phyloP scores from a whole-genome alignment of 1,139 yeast species.

The Blastobotrys serpentis region DNA sequence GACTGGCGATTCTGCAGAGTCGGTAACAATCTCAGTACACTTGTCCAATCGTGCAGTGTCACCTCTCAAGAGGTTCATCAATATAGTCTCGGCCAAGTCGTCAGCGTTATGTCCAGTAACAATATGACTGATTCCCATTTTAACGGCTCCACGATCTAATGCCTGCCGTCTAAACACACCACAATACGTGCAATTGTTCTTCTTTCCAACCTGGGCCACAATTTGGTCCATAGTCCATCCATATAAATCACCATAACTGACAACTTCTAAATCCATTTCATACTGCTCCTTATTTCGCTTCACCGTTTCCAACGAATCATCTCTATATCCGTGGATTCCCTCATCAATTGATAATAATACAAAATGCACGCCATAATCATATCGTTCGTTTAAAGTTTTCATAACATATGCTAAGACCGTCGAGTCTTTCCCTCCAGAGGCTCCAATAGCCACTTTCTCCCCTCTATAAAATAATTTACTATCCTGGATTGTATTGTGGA shows the following conservation, averaged over 20 bases:
- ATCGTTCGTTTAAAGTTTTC: slow-evolving; percentile 82
- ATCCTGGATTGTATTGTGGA: slow-evolving; percentile 80
- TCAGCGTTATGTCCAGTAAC: slow-evolving; percentile 99
- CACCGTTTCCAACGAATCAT: slow-evolving; percentile 95
- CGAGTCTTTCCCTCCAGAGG: slow-evolving; percentile 98
- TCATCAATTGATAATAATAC: slow-evolving; percentile 89
- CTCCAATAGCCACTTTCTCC: slow-evolving; percentile 93
- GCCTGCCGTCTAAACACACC: slow-evolving; percentile 98
- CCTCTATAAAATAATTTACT: slow-evolving; percentile 73
- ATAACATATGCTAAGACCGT: slow-evolving; percentile 89
- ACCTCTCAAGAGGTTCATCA: slow-evolving; percentile 94
- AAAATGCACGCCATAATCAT: slow-evolving; percentile 79
- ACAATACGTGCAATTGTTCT: slow-evolving; percentile 96
- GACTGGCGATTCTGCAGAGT: slow-evolving; percentile 52
- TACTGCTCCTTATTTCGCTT: slow-evolving; percentile 89
- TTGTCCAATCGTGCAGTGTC: slow-evolving; percentile 89
- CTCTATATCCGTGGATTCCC: slow-evolving; percentile 96
- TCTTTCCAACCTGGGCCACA: slow-evolving; percentile 89
- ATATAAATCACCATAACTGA: slow-evolving; percentile 84
- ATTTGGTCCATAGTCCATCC: slow-evolving; percentile 98
- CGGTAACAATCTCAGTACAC: slow-evolving; percentile 86
- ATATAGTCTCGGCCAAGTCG: slow-evolving; percentile 97
- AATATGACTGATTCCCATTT: slow-evolving; percentile 80
- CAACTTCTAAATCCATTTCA: slow-evolving; percentile 81
- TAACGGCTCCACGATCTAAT: slow-evolving; percentile 92